A percentile compares a stretch with the other conserved stretches of the same genome.
Conservation (phyloP, 2,329 filamentous ascomycete genomes). For the Botrytis fabae region DNA sequence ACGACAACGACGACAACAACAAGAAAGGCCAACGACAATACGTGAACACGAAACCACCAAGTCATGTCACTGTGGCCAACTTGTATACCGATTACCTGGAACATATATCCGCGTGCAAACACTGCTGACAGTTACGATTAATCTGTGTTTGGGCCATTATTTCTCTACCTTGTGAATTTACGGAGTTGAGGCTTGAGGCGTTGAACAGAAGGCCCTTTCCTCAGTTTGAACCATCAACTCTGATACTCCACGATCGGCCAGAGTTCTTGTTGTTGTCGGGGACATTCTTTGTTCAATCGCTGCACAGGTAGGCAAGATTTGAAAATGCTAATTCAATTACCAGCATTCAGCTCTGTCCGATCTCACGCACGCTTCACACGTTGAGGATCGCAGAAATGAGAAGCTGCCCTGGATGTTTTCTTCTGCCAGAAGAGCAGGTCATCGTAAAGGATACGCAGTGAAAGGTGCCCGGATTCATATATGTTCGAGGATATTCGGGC, state of each 20-base stretch:
- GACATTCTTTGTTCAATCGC: neutral
- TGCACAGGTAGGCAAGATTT: neutral
- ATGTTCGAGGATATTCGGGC: neutral
- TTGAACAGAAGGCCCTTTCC: neutral
- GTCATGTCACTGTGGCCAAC: neutral
- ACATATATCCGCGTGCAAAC: neutral
- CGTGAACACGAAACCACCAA: constrained; percentile 1
- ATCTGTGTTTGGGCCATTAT: neutral
- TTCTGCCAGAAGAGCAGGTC: neutral
- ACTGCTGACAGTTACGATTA: neutral
- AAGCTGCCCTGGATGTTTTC: too few species aligned
- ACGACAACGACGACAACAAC: neutral
- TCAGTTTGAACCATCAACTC: neutral
- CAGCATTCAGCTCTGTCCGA: neutral
- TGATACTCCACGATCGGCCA: neutral
- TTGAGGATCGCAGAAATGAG: neutral
- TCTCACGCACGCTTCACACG: neutral
- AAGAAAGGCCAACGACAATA: neutral
- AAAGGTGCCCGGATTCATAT: too few species aligned
- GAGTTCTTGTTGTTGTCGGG: too few species aligned
- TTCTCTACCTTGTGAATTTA: neutral
- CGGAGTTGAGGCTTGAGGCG: neutral
- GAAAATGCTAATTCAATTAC: neutral
- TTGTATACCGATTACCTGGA: neutral
- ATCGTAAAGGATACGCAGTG: neutral